Base-by-base conservation (phyloP, 805 yeast species). In the Metschnikowia aberdeeniae region DNA sequence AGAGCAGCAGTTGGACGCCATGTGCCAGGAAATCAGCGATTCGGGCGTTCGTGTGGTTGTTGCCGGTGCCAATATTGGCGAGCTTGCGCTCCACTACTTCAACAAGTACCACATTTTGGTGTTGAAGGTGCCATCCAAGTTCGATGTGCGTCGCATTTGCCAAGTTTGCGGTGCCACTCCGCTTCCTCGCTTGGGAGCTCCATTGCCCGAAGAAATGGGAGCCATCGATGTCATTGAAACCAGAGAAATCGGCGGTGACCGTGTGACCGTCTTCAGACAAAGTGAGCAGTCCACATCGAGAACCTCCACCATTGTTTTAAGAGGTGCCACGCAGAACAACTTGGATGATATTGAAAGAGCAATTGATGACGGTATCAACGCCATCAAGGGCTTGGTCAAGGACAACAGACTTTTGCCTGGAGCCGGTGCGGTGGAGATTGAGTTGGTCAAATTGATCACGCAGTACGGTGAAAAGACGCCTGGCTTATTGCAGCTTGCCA, bases 101-200 rank as follows among this genome's bases (percentile, higher is more conserved):
- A 87, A 92, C 73, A 84, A 93, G 68, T 82, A 86, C 63, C 84
- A 82, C 28, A 84, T 93, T 37, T 72, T 93, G 51, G 92, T 90
- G 12, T 76, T 93, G 68, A 85, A 85, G 61, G 95, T 93, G 36
- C 92, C 95, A 51, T 85, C 95, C 53, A 93, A 93, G 64, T 93
- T 93, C 60, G 99, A 93, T 59, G 70, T 93, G 51, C 84, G 97
- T 74, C 82, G 99, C 66, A 75, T 93, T 50, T 86, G 95, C 60
- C 85, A 96, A 64, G 98, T 93, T 13, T 90, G 97, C 67, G 98
- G 98, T 40, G 97, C 97, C 36, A 86, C 97, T 24, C 97, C 98
- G 46, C 76, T 92, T 62, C 92, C 97, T 42, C 78, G 96, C 66
- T 75, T 90, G 47, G 96, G 96, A 53, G 95, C 97, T 2, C 97